Conservation (phyloP, 2,329 filamentous ascomycete genomes). For the Ophiostoma sp. region DNA sequence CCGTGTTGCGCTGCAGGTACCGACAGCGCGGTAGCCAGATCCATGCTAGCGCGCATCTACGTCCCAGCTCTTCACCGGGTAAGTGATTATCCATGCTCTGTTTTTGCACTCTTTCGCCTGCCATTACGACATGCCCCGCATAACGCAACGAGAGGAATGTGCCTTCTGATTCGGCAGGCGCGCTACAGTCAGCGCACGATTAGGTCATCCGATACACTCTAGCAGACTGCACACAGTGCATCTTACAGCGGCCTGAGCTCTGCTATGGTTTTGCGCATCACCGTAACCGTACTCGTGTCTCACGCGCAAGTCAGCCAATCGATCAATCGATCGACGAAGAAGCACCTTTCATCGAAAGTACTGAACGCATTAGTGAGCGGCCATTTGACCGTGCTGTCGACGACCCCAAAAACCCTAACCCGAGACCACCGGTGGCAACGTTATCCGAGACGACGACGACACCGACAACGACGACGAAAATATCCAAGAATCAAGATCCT, state of each 20-base stretch:
- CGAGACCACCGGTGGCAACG: too few species aligned
- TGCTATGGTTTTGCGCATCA: not conserved
- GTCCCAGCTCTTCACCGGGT: not conserved
- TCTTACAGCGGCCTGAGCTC: not conserved
- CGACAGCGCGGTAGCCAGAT: not conserved
- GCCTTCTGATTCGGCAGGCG: not conserved
- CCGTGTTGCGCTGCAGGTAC: not conserved
- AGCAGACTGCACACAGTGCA: constrained; percentile 1
- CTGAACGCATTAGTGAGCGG: too few species aligned
- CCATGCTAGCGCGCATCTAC: not conserved
- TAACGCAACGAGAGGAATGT: not conserved
- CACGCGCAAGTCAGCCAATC: not conserved
- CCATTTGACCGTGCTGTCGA: too few species aligned
- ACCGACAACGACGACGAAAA: not conserved
- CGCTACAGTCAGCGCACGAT: constrained; percentile 3
- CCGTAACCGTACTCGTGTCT: not conserved
- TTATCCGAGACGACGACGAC: not conserved
- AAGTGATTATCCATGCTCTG: not conserved
- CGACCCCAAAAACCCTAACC: too few species aligned
- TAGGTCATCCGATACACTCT: constrained; percentile 3
- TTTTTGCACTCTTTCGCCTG: not conserved
- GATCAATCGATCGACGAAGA: not conserved
- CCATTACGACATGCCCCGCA: constrained; percentile 3
- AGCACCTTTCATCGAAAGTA: too few species aligned
- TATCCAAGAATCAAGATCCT: not conserved